Conservation (phyloP, 345 rosid genomes). For the Dipteronia dyeriana region DNA sequence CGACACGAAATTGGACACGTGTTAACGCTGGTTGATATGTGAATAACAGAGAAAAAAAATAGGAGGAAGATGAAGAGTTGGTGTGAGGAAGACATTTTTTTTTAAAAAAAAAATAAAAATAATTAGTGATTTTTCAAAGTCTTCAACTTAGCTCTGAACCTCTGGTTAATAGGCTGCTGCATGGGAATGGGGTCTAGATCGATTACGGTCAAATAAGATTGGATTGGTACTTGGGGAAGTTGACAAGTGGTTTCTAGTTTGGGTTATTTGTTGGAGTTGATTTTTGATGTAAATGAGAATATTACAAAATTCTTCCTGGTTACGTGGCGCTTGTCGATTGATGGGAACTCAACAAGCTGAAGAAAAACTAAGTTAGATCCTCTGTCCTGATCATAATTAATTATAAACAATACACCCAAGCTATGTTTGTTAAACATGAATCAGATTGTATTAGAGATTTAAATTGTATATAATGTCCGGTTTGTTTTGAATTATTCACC, state of each 20-base stretch:
- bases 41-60: constrained; percentile 6
- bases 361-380: too few relatives aligned
- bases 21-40: not conserved
- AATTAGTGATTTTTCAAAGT: not conserved
- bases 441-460: too few relatives aligned
- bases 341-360: not conserved
- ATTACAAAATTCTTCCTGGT: too few relatives aligned
- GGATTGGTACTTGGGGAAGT: not conserved
- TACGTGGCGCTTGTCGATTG: not conserved
- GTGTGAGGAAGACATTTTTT: not conserved
- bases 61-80: not conserved
- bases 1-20: constrained; percentile 22
- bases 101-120: too few relatives aligned
- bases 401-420: too few relatives aligned
- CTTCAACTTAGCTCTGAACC: not conserved
- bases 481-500: too few relatives aligned
- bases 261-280: not conserved
- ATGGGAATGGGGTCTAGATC: not conserved
- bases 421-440: too few relatives aligned
- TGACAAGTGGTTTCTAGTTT: not conserved
- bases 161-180: not conserved
- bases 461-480: too few relatives aligned
- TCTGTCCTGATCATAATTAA: too few relatives aligned
- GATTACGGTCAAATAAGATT: not conserved
- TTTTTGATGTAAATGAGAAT: not conserved